phyloP scores from a whole-genome alignment of 257 asterid genomes.

The Vinca minor region DNA sequence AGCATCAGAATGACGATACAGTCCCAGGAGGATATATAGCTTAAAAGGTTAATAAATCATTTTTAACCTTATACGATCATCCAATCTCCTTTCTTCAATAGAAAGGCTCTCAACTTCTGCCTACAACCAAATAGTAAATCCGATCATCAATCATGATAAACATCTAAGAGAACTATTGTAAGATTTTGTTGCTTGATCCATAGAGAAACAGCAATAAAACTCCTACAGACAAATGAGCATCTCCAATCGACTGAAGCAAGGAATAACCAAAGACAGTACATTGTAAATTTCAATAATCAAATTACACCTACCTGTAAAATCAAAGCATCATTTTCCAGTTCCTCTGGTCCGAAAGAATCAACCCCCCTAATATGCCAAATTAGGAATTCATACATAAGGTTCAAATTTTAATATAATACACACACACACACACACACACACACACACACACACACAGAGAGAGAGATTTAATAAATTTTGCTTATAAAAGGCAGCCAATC shows the following conservation, averaged over 20 bases:
- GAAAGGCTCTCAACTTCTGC: constrained; percentile 75
- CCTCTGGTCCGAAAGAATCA: constrained; percentile 66
- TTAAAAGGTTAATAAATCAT: constrained; percentile 18
- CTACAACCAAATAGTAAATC: constrained; percentile 37
- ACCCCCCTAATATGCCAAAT: constrained; percentile 39
- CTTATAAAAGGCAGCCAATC: background rate
- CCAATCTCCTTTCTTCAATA: constrained; percentile 62
- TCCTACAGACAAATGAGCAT: background rate
- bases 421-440: too few relatives aligned
- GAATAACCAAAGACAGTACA: background rate
- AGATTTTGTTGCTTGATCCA: background rate
- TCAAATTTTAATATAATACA: background rate
- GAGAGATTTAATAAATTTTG: background rate
- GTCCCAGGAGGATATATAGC: constrained; percentile 16
- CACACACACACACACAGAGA: too few relatives aligned
- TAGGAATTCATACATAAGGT: background rate
- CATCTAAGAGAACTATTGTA: constrained; percentile 8
- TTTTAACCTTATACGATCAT: constrained; percentile 66
- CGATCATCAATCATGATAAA: constrained; percentile 14
- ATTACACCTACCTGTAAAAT: constrained; percentile 54
- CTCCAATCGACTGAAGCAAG: background rate
- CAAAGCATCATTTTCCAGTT: constrained; percentile 62
- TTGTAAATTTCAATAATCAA: background rate
- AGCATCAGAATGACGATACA: constrained; percentile 26
- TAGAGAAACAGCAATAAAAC: background rate